These are phyloP conservation scores for Coffea canephora DNA, from an alignment of 257 asterid species.

Conservation along the genomic window DNA sequence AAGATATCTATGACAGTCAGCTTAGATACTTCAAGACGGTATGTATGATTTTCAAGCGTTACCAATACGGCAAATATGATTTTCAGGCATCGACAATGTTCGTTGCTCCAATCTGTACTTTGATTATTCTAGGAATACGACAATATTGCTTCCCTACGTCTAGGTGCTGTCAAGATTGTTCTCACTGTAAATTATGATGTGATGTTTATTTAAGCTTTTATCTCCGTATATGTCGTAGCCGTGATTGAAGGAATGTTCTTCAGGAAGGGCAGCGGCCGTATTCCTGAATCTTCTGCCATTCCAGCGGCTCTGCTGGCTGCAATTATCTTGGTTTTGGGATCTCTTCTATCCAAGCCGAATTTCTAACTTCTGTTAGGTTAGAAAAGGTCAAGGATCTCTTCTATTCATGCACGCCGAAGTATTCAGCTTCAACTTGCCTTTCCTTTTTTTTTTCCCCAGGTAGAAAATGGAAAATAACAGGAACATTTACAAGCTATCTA, in stretches of 20 bases:
- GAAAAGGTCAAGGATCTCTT: too few relatives aligned
- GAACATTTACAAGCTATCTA: too few relatives aligned
- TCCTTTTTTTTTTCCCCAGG: too few relatives aligned
- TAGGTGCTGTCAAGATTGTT: slow-evolving; percentile 32
- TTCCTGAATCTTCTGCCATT: slow-evolving; percentile 28
- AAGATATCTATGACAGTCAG: slow-evolving; percentile 51
- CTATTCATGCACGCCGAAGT: background rate
- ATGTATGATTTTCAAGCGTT: background rate
- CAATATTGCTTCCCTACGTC: slow-evolving; percentile 36
- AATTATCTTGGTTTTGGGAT: background rate
- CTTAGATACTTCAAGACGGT: slow-evolving; percentile 31
- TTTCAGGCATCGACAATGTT: slow-evolving; percentile 48
- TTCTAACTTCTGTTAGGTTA: too few relatives aligned
- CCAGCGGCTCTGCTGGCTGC: slow-evolving; percentile 19
- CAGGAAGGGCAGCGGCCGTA: slow-evolving; percentile 48
- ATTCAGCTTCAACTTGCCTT: too few relatives aligned
- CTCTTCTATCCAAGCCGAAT: too few relatives aligned
- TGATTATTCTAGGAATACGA: slow-evolving; percentile 24
- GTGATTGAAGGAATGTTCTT: slow-evolving; percentile 63
- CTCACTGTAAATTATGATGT: slow-evolving; percentile 14
- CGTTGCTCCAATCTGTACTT: slow-evolving; percentile 45
- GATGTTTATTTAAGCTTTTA: slow-evolving; percentile 35
- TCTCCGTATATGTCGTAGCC: slow-evolving; percentile 42
- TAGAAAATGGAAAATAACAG: too few relatives aligned
- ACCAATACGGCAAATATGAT: slow-evolving; percentile 36